Base-by-base conservation (phyloP, 2,329 filamentous ascomycete genomes). In the Amesomyces nigricolor region DNA sequence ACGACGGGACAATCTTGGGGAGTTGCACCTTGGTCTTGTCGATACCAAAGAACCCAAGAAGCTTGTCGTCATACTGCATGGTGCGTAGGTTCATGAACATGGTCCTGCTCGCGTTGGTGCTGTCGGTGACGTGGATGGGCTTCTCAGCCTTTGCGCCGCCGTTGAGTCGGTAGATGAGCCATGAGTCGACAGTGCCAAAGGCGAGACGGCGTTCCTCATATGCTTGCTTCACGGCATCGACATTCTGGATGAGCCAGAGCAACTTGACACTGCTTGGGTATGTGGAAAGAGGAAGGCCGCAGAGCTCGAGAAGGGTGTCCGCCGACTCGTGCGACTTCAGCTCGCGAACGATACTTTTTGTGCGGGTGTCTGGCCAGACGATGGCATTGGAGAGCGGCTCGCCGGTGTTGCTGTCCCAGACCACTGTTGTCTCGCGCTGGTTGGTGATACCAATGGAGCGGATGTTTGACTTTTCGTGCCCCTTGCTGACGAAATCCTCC, bases 41-140 rank as follows among this genome's bases (percentile, higher is more conserved):
- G 59, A 96, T 80, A 45, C 81, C 82, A 71, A 95, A 95, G 74
- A 95, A 95, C 22, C 82, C 73, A 26, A 95, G 75, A 26, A 95
- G 78, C 40, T 78, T 78, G 54, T 90, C 83, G 68, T 92, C 89
- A 71, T 95, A 96, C 64, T 91, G 71, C 57, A 90, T 78, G 10
- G 85, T 91, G 64, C 84, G 79, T 52, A 96, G 78, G 72, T 95
- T 90, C 86, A 95, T 91, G 71, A 96, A 94, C 90, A 95, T 95
- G 58, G 91, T 96, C 66, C 91, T 79, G 51, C 88, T 92, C 17
- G 91, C 91, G 69, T 96, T 96, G 58, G 88, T 90, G 47, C 86
- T 83, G 70, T 96, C 91, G 0, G 91, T 94, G 56, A 95, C 89
- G 67, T 89, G 85, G 43, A 91, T 72, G 47, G 83, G 80, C 14